Conservation (phyloP, 2,329 filamentous ascomycete species). For the Fusarium globosum region DNA sequence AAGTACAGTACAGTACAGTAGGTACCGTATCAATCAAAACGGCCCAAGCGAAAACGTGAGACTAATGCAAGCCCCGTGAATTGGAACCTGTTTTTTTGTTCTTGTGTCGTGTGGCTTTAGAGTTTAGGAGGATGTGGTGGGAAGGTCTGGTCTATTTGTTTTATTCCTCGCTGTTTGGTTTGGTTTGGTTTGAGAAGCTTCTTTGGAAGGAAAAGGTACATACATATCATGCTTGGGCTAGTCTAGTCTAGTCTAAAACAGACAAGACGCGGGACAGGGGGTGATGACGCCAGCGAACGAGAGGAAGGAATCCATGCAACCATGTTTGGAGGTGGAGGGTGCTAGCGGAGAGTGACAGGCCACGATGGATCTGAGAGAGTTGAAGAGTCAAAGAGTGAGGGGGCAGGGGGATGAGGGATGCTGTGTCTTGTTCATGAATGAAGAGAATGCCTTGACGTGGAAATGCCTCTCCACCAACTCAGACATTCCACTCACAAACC, state of each 20-base stretch:
- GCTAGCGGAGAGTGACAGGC: constrained; percentile 1
- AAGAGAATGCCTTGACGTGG: constrained; percentile 2
- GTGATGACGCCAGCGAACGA: constrained; percentile 25
- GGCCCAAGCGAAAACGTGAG: constrained; percentile 2
- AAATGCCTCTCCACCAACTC: not conserved
- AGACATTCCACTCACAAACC: not conserved
- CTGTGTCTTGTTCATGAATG: constrained; percentile 4
- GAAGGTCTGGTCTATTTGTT: constrained; percentile 7
- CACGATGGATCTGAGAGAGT: not conserved
- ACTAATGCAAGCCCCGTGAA: constrained; percentile 15
- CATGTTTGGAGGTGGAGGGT: not conserved
- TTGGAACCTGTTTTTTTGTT: not conserved
- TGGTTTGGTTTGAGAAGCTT: constrained; percentile 27
- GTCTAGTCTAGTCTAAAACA: not conserved
- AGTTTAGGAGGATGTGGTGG: constrained; percentile 2
- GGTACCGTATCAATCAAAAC: constrained; percentile 6
- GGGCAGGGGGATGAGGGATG: not conserved
- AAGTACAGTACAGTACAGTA: constrained; percentile 9
- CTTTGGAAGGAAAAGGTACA: not conserved
- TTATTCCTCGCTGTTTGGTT: constrained; percentile 3
- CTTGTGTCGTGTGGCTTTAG: not conserved
- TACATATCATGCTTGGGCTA: not conserved
- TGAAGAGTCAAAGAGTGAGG: not conserved
- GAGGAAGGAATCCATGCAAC: constrained; percentile 2
- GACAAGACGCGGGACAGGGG: constrained; percentile 10